Conservation (phyloP, 2,329 filamentous ascomycete species). For the Penicillium polonicum region DNA sequence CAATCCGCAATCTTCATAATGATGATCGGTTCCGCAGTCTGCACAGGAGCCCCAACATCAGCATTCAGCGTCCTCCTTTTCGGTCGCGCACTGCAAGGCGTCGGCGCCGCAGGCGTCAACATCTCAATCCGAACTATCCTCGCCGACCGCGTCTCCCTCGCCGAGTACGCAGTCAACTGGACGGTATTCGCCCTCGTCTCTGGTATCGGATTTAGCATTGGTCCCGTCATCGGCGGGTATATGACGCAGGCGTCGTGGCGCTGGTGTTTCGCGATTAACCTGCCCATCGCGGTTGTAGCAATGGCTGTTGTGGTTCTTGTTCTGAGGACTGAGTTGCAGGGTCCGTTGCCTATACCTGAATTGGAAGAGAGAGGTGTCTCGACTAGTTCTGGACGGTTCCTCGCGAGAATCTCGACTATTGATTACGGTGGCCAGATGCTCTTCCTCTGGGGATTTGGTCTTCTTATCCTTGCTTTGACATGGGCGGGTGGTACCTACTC, state of each 20-base stretch:
- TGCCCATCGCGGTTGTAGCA: neutral
- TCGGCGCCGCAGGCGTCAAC: slow-evolving; percentile 61
- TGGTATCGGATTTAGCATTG: slow-evolving; percentile 51
- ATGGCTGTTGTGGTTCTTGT: neutral
- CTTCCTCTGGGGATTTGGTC: slow-evolving; percentile 2
- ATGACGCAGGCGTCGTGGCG: slow-evolving; percentile 17
- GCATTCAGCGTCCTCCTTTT: slow-evolving; percentile 60
- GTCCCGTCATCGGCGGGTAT: slow-evolving; percentile 21
- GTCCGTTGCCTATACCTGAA: neutral
- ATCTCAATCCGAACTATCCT: slow-evolving; percentile 63
- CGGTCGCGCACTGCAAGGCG: slow-evolving; percentile 62
- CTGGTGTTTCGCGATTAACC: slow-evolving; percentile 21
- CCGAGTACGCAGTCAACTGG: slow-evolving; percentile 50
- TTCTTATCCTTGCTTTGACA: neutral
- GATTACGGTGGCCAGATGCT: slow-evolving; percentile 1
- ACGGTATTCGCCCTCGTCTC: slow-evolving; percentile 58
- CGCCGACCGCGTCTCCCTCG: slow-evolving; percentile 61
- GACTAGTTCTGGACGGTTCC: neutral
- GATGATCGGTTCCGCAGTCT: slow-evolving; percentile 61
- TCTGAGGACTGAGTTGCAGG: neutral
- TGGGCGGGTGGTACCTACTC: neutral
- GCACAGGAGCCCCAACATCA: slow-evolving; percentile 53
- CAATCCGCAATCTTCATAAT: slow-evolving; percentile 58
- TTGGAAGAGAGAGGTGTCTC: neutral
- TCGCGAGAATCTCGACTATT: neutral